phyloP scores from a whole-genome alignment of 1,284 basidiomycete species.

The Takashimella koratensis region DNA sequence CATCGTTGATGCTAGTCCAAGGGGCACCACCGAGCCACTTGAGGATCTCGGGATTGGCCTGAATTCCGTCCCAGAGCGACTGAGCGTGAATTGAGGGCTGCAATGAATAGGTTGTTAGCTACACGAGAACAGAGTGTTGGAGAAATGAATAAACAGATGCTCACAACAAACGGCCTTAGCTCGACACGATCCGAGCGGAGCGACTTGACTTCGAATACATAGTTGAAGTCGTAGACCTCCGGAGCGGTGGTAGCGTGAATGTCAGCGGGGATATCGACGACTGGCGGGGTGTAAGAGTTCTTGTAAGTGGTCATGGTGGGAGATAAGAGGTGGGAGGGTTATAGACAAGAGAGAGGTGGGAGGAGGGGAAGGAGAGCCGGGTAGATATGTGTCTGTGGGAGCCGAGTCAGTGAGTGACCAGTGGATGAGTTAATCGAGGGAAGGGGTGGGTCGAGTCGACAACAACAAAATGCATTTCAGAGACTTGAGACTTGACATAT shows the following conservation, averaged over 20 bases:
- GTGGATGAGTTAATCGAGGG: no score
- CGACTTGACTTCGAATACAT: conserved; percentile 28
- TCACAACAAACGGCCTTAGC: conserved; percentile 18
- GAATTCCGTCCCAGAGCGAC: conserved; percentile 24
- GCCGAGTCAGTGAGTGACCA: no score
- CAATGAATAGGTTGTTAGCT: background rate
- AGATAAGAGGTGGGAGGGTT: background rate
- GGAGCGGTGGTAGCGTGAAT: conserved; percentile 30
- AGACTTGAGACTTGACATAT: no score
- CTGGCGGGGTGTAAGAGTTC: conserved; percentile 26
- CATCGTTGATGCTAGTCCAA: conserved; percentile 24
- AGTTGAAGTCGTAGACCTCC: conserved; percentile 47
- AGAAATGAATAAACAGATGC: background rate
- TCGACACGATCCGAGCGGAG: conserved; percentile 34
- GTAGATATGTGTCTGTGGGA: no score
- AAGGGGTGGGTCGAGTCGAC: no score
- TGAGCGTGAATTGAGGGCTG: conserved; percentile 36
- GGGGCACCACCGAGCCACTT: conserved; percentile 21
- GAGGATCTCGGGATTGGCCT: conserved; percentile 20
- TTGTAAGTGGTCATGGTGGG: conserved; percentile 9
- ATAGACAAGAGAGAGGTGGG: no score
- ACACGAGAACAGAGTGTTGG: background rate
- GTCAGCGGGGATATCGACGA: conserved; percentile 13
- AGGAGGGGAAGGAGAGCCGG: no score
- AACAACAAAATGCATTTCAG: no score